phyloP scores from a whole-genome alignment of 768 basidiomycete species.

The Terana coerulea region DNA sequence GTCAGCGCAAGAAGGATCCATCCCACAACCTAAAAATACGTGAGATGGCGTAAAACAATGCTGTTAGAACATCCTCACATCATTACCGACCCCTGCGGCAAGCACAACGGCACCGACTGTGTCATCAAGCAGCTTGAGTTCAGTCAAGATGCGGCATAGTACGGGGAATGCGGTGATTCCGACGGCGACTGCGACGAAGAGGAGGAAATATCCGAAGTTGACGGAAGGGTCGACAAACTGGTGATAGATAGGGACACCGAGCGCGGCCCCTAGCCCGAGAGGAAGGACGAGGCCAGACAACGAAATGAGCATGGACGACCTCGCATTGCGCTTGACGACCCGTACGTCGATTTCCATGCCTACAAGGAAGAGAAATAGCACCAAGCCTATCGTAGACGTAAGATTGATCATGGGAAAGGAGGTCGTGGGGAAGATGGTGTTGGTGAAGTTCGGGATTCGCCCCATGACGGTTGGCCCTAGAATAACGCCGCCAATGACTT shows the following conservation, averaged over 20 bases:
- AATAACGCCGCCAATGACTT: slow-evolving; percentile 87
- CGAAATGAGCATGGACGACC: slow-evolving; percentile 56
- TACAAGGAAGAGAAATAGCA: slow-evolving; percentile 79
- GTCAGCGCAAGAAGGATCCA: slow-evolving; percentile 84
- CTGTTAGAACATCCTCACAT: slow-evolving; percentile 47
- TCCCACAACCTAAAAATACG: slow-evolving; percentile 38
- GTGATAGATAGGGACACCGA: slow-evolving; percentile 70
- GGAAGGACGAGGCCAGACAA: slow-evolving; percentile 70
- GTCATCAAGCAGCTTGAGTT: slow-evolving; percentile 77
- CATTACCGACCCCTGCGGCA: slow-evolving; percentile 74
- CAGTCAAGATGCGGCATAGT: slow-evolving; percentile 80
- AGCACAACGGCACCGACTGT: slow-evolving; percentile 81
- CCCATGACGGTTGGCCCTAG: slow-evolving; percentile 75
- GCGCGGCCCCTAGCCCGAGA: slow-evolving; percentile 74
- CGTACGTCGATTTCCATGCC: slow-evolving; percentile 80
- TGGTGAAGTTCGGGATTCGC: slow-evolving; percentile 67
- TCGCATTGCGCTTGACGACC: slow-evolving; percentile 60
- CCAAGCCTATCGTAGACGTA: slow-evolving; percentile 71
- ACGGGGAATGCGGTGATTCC: slow-evolving; percentile 83
- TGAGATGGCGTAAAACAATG: background rate
- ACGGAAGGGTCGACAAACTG: slow-evolving; percentile 56
- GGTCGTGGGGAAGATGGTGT: slow-evolving; percentile 32
- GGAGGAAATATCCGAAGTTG: slow-evolving; percentile 76
- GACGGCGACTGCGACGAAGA: slow-evolving; percentile 82
- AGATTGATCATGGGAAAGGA: slow-evolving; percentile 61